phyloP scores from a whole-genome alignment of 495 filamentous ascomycete genomes.

The Neurospora sp. region DNA sequence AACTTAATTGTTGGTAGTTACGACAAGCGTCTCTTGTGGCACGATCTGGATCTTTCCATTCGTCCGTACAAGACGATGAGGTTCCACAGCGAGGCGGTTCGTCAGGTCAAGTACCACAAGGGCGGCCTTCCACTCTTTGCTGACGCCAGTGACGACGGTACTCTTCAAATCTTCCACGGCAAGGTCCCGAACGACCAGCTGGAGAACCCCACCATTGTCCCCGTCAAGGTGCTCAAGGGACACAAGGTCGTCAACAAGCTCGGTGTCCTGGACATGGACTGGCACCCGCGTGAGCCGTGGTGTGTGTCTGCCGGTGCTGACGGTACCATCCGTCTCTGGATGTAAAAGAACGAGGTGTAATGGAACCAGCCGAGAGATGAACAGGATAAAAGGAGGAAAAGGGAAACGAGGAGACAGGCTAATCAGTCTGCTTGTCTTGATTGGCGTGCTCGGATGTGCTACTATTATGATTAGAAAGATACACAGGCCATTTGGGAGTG shows the following conservation, averaged over 20 bases:
- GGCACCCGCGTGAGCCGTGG: constrained; percentile 91
- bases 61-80: constrained; percentile 91
- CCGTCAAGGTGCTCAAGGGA: constrained; percentile 85
- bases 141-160: constrained; percentile 88
- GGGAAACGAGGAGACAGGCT: neutral
- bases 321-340: constrained; percentile 53
- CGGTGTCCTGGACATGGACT: constrained; percentile 87
- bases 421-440: neutral
- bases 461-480: neutral
- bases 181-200: constrained; percentile 88
- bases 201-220: constrained; percentile 92
- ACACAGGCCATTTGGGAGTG: neutral
- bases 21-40: constrained; percentile 90
- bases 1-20: constrained; percentile 91
- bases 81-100: constrained; percentile 85
- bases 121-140: constrained; percentile 81
- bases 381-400: neutral
- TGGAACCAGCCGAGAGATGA: neutral
- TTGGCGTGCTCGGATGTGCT: neutral
- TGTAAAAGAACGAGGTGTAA: constrained; percentile 16
- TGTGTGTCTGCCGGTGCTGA: constrained; percentile 89
- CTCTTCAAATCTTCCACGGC: constrained; percentile 90
- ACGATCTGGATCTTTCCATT: constrained; percentile 85
- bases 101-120: constrained; percentile 75
- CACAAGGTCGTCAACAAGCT: constrained; percentile 73